phyloP scores from a whole-genome alignment of 2,329 filamentous ascomycete species.

The Epichloe bromicola region DNA sequence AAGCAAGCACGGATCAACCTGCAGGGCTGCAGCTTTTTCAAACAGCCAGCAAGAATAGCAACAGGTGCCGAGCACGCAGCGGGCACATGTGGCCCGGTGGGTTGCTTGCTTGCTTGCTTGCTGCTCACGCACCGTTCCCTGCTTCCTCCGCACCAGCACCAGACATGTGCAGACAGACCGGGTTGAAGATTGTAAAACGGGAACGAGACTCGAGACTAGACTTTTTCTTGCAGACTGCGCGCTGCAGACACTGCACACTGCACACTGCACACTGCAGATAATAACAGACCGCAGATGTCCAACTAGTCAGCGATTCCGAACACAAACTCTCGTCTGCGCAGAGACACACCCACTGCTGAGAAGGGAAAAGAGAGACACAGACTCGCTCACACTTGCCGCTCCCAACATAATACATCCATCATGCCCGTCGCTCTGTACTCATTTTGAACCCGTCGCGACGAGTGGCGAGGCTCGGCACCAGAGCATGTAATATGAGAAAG shows the following conservation, averaged over 20 bases:
- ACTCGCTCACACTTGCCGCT: not conserved
- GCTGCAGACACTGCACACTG: not conserved
- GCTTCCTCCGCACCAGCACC: not conserved
- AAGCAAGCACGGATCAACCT: not conserved
- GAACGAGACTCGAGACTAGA: not conserved
- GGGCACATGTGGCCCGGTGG: not conserved
- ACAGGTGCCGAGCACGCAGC: not conserved
- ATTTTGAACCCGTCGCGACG: constrained; percentile 1
- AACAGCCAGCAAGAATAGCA: not conserved
- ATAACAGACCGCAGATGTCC: not conserved
- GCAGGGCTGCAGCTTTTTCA: not conserved
- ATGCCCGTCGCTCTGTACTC: not conserved
- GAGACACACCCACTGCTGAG: not conserved
- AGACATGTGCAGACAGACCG: not conserved
- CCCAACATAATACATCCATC: not conserved
- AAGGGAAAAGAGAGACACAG: constrained; percentile 1
- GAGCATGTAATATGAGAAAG: constrained; percentile 5
- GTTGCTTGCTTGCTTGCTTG: not conserved
- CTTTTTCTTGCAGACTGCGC: not conserved
- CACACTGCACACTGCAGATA: not conserved
- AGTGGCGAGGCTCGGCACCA: constrained; percentile 1
- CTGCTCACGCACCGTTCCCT: not conserved
- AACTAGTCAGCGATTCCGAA: constrained; percentile 1
- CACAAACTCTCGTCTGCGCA: constrained; percentile 2
- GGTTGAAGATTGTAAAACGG: not conserved